Evolutionary conservation across 2,329 filamentous ascomycete species (phyloP).

Genomic region (Colletotrichum coccodes): DNA sequence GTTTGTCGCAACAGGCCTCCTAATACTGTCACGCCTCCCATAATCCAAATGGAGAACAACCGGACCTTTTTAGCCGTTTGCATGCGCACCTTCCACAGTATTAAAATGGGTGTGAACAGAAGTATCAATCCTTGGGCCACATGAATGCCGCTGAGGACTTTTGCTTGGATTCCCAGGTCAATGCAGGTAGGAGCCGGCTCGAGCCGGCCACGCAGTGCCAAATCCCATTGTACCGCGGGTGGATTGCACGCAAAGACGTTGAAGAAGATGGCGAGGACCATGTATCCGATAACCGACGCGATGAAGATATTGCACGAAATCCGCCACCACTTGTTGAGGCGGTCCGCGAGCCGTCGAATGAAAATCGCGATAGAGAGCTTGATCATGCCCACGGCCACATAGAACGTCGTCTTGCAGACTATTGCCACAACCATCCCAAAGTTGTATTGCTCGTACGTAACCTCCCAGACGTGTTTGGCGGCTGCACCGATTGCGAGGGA

Average conservation of each 20-base stretch:
- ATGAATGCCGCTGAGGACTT: conserved; percentile 42
- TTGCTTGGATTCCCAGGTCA: conserved; percentile 33
- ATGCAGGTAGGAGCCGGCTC: conserved; percentile 36
- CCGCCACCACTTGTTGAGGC: conserved; percentile 41
- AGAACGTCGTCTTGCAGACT: conserved; percentile 39
- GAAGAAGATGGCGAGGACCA: conserved; percentile 43
- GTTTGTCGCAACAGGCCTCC: conserved; percentile 43
- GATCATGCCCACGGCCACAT: conserved; percentile 43
- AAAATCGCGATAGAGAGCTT: conserved; percentile 49
- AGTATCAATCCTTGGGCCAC: conserved; percentile 46
- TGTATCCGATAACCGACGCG: conserved; percentile 39
- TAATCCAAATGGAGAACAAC: conserved; percentile 44
- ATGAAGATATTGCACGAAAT: conserved; percentile 44
- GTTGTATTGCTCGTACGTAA: conserved; percentile 45
- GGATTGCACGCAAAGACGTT: conserved; percentile 42
- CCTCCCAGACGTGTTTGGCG: conserved; percentile 42
- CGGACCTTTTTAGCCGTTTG: conserved; percentile 40
- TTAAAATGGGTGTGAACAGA: conserved; percentile 45
- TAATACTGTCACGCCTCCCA: conserved; percentile 43
- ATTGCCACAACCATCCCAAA: conserved; percentile 38
- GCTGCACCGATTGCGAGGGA: conserved; percentile 38
- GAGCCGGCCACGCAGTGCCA: conserved; percentile 37
- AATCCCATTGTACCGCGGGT: conserved; percentile 39
- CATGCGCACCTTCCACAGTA: conserved; percentile 47
- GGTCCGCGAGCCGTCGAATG: conserved; percentile 46